Conservation (phyloP, 2,329 filamentous ascomycete species). For the Xylaria sp. region DNA sequence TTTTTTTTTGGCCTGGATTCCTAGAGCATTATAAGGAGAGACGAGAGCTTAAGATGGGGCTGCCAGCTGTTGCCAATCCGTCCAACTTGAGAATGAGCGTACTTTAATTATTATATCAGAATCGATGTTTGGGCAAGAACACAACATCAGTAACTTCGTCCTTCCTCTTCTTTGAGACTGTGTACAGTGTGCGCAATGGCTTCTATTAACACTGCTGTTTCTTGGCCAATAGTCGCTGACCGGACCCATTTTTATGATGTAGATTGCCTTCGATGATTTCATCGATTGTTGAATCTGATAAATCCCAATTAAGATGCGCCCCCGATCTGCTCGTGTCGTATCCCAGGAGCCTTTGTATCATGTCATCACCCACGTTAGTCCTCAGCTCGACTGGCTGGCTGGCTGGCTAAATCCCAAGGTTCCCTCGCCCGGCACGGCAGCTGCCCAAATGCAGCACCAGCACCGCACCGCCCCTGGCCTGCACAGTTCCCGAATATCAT, state of each 20-base stretch:
- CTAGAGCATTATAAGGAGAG: neutral
- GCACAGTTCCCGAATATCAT: neutral
- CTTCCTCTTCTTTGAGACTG: too few species aligned
- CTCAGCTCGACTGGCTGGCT: neutral
- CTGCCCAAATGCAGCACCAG: neutral
- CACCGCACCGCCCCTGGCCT: neutral
- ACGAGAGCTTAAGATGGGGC: neutral
- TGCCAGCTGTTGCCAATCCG: neutral
- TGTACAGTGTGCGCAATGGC: neutral
- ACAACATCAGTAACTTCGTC: too few species aligned
- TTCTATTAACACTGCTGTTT: neutral
- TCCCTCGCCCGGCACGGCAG: neutral
- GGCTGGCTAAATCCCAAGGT: neutral
- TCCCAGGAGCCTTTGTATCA: neutral
- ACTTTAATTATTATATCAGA: too few species aligned
- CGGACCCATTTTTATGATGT: slow-evolving; percentile 36
- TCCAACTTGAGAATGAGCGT: neutral
- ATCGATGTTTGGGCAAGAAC: too few species aligned
- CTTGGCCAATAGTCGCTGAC: neutral
- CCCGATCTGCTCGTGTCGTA: neutral
- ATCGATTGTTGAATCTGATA: slow-evolving; percentile 28
- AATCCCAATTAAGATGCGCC: neutral
- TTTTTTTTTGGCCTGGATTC: neutral
- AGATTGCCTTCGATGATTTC: slow-evolving; percentile 43
- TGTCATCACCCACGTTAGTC: neutral